Conservation (phyloP, 257 asterid species). For the Solanum medicagineum region DNA sequence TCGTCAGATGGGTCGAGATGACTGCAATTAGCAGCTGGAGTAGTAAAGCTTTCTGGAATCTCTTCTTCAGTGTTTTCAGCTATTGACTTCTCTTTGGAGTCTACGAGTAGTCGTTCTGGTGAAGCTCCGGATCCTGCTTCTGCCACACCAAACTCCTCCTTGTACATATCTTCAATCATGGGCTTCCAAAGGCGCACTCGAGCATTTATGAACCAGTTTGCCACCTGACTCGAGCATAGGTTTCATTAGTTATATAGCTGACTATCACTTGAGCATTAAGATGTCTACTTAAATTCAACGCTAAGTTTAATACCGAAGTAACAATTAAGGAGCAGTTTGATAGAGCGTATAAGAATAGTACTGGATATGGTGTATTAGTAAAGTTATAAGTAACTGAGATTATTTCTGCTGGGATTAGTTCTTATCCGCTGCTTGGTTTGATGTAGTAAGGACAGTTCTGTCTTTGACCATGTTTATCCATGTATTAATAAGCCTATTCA, state of each 20-base stretch:
- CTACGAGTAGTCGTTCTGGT: constrained; percentile 17
- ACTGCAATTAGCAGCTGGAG: constrained; percentile 11
- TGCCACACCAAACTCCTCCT: constrained; percentile 56
- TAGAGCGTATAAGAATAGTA: neutral
- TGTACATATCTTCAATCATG: constrained; percentile 82
- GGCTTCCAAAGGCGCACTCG: constrained; percentile 87
- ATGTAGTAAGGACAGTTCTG: neutral
- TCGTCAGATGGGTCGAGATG: constrained; percentile 11
- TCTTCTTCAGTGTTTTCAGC: constrained; percentile 29
- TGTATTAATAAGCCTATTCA: neutral
- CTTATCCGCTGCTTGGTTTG: neutral
- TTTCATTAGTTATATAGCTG: neutral
- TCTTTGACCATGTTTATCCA: neutral
- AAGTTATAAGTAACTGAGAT: neutral
- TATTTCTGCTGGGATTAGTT: neutral
- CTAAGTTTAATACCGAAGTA: neutral
- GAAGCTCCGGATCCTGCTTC: constrained; percentile 37
- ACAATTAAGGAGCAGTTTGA: neutral
- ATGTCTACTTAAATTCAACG: neutral
- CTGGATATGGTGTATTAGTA: neutral
- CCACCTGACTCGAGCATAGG: constrained; percentile 33
- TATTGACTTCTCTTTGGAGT: constrained; percentile 23
- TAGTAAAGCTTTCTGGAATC: constrained; percentile 15
- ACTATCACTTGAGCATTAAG: neutral
- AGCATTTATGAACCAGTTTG: constrained; percentile 86